A percentile compares a stretch with the other conserved stretches of the same genome.
Evolutionary conservation across 306 rosid species (phyloP).

Genomic region (Hippophae gyantsensis): DNA sequence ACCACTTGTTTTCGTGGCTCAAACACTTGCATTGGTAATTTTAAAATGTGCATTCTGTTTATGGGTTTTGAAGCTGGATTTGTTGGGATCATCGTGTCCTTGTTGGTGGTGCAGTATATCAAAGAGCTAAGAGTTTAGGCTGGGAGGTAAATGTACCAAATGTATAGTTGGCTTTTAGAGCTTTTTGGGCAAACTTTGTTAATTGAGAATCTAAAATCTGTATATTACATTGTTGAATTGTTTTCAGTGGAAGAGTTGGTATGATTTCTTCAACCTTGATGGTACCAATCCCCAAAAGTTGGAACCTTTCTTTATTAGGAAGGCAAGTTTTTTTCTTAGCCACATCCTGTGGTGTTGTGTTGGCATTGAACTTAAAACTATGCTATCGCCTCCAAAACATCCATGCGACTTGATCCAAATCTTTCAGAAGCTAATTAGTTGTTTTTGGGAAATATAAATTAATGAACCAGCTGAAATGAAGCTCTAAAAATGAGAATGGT

Average conservation of each 20-base stretch:
- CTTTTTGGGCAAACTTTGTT: constrained; percentile 2
- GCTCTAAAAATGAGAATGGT: no score
- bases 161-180: neutral
- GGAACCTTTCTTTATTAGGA: constrained; percentile 82
- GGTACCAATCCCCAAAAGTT: constrained; percentile 61
- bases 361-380: no score
- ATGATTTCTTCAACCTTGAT: constrained; percentile 67
- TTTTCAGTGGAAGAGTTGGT: constrained; percentile 78
- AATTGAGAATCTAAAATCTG: constrained; percentile 13
- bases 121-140: constrained; percentile 66
- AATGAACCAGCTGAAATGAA: no score
- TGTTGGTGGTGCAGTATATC: constrained; percentile 68
- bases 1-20: no score
- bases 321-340: constrained; percentile 37
- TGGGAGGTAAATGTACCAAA: constrained; percentile 54
- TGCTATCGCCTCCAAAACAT: no score
- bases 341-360: no score
- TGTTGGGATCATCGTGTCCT: constrained; percentile 75
- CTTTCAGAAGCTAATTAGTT: no score
- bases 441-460: no score
- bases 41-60: constrained; percentile 5
- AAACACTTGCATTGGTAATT: no score
- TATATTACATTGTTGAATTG: neutral
- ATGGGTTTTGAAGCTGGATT: constrained; percentile 61
- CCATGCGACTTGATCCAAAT: no score